phyloP scores from a whole-genome alignment of 345 rosid species.

The Salix brachista region DNA sequence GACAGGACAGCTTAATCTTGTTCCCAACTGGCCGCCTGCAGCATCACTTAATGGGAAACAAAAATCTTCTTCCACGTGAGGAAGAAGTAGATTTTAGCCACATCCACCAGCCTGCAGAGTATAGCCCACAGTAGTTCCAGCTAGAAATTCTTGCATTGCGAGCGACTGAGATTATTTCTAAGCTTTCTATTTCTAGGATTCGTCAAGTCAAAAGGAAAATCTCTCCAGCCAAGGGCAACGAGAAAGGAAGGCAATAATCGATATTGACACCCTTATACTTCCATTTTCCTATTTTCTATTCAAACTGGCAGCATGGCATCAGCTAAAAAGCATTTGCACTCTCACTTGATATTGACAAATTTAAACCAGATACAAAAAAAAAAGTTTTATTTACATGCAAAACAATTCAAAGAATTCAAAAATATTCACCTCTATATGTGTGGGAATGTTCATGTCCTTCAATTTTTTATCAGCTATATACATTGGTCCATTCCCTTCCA shows the following conservation, averaged over 20 bases:
- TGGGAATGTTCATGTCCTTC: not conserved
- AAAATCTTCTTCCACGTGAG: not conserved
- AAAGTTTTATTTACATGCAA: not conserved
- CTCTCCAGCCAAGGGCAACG: not conserved
- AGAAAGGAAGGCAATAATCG: not conserved
- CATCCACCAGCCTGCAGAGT: not conserved
- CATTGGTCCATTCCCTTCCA: slow-evolving; percentile 6
- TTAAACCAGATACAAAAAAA: not conserved
- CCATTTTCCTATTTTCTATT: not conserved
- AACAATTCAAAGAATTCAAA: slow-evolving; percentile 16
- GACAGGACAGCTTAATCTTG: not conserved
- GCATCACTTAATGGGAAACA: not conserved
- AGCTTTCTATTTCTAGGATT: not conserved
- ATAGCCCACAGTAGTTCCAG: not conserved
- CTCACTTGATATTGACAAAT: not conserved
- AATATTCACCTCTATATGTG: not conserved
- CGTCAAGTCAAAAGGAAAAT: not conserved
- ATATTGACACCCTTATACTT: not conserved
- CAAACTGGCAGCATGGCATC: not conserved
- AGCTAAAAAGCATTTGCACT: not conserved
- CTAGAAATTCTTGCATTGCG: not conserved
- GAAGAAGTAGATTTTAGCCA: not conserved
- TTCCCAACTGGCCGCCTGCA: not conserved
- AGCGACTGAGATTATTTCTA: not conserved
- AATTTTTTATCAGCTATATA: slow-evolving; percentile 20